phyloP scores from a whole-genome alignment of 306 rosid species.

The Rosa multiflora region DNA sequence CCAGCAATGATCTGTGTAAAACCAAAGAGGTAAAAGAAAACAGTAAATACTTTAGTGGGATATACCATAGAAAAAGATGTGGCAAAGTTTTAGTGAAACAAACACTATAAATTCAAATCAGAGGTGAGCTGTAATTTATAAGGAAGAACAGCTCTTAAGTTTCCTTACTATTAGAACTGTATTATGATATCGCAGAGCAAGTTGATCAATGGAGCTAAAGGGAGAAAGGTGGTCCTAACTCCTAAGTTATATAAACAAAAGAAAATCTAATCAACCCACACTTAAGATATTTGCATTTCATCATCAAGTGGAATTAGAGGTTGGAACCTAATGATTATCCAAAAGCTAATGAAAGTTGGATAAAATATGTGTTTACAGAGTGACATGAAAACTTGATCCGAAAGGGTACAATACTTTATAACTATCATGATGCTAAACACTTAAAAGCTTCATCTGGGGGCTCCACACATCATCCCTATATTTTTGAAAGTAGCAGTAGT shows the following conservation, averaged over 20 bases:
- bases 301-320: slow-evolving; percentile 4
- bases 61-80: not conserved
- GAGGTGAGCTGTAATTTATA: not conserved
- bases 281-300: not conserved
- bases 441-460: slow-evolving; percentile 38
- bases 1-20: slow-evolving; percentile 84
- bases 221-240: not conserved
- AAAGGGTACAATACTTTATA: slow-evolving; percentile 4
- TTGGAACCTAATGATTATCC: slow-evolving; percentile 3
- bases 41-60: slow-evolving; percentile 15
- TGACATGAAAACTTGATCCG: not conserved
- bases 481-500: slow-evolving; percentile 27
- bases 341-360: slow-evolving; percentile 5
- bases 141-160: not conserved
- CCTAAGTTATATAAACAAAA: not conserved
- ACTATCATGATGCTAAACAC: slow-evolving; percentile 31
- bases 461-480: slow-evolving; percentile 32
- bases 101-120: not conserved
- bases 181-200: not conserved
- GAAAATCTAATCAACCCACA: not conserved
- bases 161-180: not conserved
- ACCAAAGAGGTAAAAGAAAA: slow-evolving; percentile 14
- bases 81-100: not conserved
- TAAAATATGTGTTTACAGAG: not conserved
- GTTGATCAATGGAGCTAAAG: slow-evolving; percentile 12